Evolutionary conservation across 73 alveolate genomes (phyloP), one percentile per base, ranked within the genome.

Genomic region (Halteria grandinella): DNA sequence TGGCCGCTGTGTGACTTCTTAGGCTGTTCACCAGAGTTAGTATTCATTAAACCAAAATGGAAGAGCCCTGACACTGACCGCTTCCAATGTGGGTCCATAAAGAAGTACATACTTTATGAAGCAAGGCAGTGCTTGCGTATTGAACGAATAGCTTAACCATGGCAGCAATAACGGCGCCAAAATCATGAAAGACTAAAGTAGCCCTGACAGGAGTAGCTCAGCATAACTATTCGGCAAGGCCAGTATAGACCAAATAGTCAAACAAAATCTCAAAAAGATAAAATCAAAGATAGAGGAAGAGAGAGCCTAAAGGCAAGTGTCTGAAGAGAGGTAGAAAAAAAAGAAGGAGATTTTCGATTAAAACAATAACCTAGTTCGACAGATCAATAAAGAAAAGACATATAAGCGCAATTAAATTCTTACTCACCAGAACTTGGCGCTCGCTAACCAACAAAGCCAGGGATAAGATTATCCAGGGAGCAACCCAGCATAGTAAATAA

Each of bases 171-270:
- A 39, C 37, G 43, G 41, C n/a, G n/a, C n/a, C n/a, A n/a, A n/a
- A n/a, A n/a, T n/a, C n/a, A n/a, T n/a, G n/a, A n/a, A n/a, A n/a
- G 58, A 60, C 28, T 10, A 40, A 6, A 66, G 54, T 45, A 66
- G 80, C 52, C 80, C 64, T 15, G 80, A 66, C 18, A 41, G 80
- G 47, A 7, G 43, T 55, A 60, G 18, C 43, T 60, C 59, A 60
- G n/a, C n/a, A n/a, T n/a, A n/a, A n/a, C n/a, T n/a, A n/a, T n/a
- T n/a, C n/a, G n/a, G n/a, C n/a, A n/a, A 31, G 14, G 43, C 10
- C 17, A 53, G 43, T 60, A 66, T 66, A 6, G 80, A 66, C 47
- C 43, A 66, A 47, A 4, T 66, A 66, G 66, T 66, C 1, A 41
- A 66, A 44, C 18, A 45, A 45, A 66, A 66, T 33, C 5, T 66